Base-by-base conservation (phyloP, 2,329 filamentous ascomycete species). In the Coniella vitis region DNA sequence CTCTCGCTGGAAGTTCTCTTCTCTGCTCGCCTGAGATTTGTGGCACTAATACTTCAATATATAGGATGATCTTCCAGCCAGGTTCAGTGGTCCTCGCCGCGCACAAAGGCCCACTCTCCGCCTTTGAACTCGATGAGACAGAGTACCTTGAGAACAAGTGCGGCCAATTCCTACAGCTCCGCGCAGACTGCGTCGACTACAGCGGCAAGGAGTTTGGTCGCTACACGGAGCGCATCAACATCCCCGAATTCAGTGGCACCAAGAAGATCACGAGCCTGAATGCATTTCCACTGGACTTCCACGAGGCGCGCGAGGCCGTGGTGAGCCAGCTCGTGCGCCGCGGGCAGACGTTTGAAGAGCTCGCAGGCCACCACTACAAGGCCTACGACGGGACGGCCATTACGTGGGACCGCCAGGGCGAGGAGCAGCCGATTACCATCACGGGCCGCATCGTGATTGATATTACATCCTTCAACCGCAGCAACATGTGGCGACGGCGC, bases 281-380 rank as follows among this genome's bases (percentile, higher is more conserved):
- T 32, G 66, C 66, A 2, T 75, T 69, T 46, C 75, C 74, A 0
- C 58, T 72, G 3, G 57, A 63, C 5, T 72, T 68, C 54, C 72
- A 76, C 52, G 62, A 69, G 17, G 64, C 66, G 1, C 56, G 62
- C 2, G 66, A 68, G 0, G 59, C 58, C 4, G 58, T 74, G 3
- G 61, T 55, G 14, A 54, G 56, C 0, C 37, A 58, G 8, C 63
- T 76, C 10, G 54, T 65, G 2, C 62, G 63, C 40, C 66, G 73
- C 4, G 74, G 74, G 1, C 61, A 65, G 40, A 57, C 64, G 14
- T 76, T 75, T 36, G 70, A 75, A 59, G 56, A 58, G 8, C 65
- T 74, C 1, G 66, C 68, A 1, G 73, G 72, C 2, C 70, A 69
- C 51, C 66, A 73, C 51, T 76, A 73, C 61, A 75, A 73, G 59